Evolutionary conservation across 1,284 basidiomycete species (phyloP), one percentile per base, ranked within the genome.

Genomic region (Nidula niveotomentosa): DNA sequence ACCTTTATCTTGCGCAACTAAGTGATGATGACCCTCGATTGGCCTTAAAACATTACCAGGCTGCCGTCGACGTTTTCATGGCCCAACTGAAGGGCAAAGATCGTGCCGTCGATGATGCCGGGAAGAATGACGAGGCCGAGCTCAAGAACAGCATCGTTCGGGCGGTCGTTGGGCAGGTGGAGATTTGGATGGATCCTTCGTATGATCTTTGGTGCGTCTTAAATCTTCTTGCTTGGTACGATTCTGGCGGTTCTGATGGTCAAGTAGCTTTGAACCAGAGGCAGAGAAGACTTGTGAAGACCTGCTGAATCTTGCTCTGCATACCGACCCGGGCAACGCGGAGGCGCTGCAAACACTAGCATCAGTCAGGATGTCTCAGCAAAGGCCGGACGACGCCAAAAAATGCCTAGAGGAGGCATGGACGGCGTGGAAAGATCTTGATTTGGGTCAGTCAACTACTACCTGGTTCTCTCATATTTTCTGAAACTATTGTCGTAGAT

Each of bases 121-220:
- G 66, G 1, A 74, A 70, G 41, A 73, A 76, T 4, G 84, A 85
- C 51, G 84, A 90, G 53, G 65, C 71, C 1, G 91, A 94, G 67
- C 71, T 88, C 47, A 84, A 80, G 67, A 80, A 76, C 53, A 93
- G 86, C 65, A 88, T 91, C 39, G 88, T 94, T 6, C 78, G 89
- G n/a, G 93, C 93, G 1, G 76, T 96, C 30, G 84, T 96, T 17
- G 91, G 91, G 13, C 96, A 96, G 84, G 91, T 96, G 13, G 95
- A 97, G 70, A 90, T 97, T 34, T 98, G 94, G 91, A 94, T 98
- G 89, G 93, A 95, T 64, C 89, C 88, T 30, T 79, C 80, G 1
- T 86, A 88, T 61, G 94, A 96, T 76, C 76, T 98, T 48, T 97
- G 95, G 95, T 92, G 64, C 55, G 85, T 76, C 2, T 49, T 36